Base-by-base conservation (phyloP, 371 early-diverging fungal genomes). In the Mucor piriformis region DNA sequence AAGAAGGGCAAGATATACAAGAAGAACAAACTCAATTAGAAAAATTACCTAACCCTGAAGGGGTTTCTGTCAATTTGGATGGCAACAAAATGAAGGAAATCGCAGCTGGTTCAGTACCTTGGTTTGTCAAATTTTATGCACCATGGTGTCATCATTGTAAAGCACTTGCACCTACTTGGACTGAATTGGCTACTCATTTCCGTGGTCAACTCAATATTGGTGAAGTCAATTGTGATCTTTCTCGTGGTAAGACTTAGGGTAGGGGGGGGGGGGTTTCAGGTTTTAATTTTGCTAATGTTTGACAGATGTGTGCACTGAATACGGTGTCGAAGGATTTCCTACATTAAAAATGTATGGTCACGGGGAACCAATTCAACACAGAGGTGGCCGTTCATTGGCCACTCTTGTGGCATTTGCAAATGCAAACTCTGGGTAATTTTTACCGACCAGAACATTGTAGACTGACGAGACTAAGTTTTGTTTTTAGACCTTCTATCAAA, bases 111-210 rank as follows among this genome's bases (percentile, higher is more conserved):
- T 52, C 50, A 4, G 63, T 59, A 34, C 79, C 84, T 27, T 89
- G 85, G 89, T 87, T 93, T 58, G 64, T 94, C 61, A 89, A 91
- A 68, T 92, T 88, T 69, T 91, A 84, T 74, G 91, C 93, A 20
- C 94, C 95, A 4, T 93, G 93, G 92, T 95, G 95, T 69, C 76
- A 81, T 12, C 92, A 93, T 70, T 97, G 97, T 77, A 80, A 92
- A 69, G 62, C 71, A 0, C 78, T 96, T 56, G 92, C 91, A 12
- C 94, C 95, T 13, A 76, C 80, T 13, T 95, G 91, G 87, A 83
- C 74, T 27, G 74, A 85, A 51, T 69, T 95, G 61, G 93, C 88
- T 23, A 66, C 66, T 29, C 69, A 70, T 27, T 59, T 91, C 46
- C 79, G 81, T 60, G 84, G 83, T n/a, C 76, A 87, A 61, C 77